phyloP scores from a whole-genome alignment of 176 grass and related monocot species.

The Leersia perrieri region DNA sequence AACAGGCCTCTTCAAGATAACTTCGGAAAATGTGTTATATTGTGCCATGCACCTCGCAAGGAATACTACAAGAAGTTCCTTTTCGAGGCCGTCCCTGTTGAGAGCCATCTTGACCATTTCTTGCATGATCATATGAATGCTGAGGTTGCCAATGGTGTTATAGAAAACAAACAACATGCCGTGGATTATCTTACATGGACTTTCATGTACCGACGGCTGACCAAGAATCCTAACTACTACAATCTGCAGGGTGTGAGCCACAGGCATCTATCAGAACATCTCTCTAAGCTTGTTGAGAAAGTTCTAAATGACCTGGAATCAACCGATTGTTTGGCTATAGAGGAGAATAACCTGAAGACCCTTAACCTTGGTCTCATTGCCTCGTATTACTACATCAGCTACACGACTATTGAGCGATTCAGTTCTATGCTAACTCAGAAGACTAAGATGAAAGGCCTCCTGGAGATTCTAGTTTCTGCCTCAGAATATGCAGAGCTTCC shows the following conservation, averaged over 20 bases:
- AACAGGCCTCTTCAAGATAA: constrained; percentile 90
- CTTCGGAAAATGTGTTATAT: constrained; percentile 88
- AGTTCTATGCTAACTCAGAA: constrained; percentile 78
- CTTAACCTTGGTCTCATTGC: constrained; percentile 92
- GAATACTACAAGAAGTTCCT: constrained; percentile 99
- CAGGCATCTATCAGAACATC: constrained; percentile 86
- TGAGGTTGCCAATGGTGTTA: constrained; percentile 67
- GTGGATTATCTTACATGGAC: constrained; percentile 98
- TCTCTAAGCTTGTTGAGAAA: constrained; percentile 78
- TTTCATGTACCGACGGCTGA: constrained; percentile 85
- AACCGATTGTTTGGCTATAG: constrained; percentile 81
- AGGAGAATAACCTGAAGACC: constrained; percentile 90
- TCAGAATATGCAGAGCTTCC: constrained; percentile 82
- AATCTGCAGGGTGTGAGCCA: constrained; percentile 96
- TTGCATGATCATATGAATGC: constrained; percentile 96
- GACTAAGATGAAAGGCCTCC: constrained; percentile 91
- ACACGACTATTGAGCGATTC: constrained; percentile 82
- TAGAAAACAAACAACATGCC: constrained; percentile 94
- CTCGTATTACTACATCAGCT: constrained; percentile 94
- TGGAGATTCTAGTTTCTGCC: constrained; percentile 80
- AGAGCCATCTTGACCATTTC: constrained; percentile 90
- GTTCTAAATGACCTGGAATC: constrained; percentile 66
- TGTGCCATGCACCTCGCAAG: constrained; percentile 92
- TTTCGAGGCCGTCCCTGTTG: constrained; percentile 83
- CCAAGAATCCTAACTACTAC: constrained; percentile 95